A percentile compares a stretch with the other conserved stretches of the same genome.
phyloP scores from a whole-genome alignment of 139 green algal genomes.

The Spirogloea muscicola region DNA sequence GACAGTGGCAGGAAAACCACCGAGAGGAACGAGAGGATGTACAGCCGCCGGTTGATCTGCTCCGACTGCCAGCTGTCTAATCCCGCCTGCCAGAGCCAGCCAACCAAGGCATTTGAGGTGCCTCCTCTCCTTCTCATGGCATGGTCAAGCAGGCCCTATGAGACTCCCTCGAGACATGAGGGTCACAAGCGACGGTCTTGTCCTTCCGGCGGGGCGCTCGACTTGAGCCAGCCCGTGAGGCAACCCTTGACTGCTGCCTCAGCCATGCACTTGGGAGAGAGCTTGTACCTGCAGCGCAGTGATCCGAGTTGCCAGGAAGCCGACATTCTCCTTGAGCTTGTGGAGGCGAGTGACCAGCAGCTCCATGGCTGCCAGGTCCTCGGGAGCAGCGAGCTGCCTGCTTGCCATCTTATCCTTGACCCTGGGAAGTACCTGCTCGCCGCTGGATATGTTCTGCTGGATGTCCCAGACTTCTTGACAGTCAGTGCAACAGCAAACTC shows the following conservation, averaged over 20 bases:
- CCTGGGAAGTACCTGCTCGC: slow-evolving; percentile 26
- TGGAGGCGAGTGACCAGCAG: slow-evolving; percentile 3
- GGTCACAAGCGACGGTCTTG: too few relatives aligned
- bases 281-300: slow-evolving; percentile 36
- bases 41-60: slow-evolving; percentile 38
- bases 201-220: too few relatives aligned
- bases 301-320: slow-evolving; percentile 25
- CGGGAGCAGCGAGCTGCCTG: slow-evolving; percentile 5
- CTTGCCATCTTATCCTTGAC: slow-evolving; percentile 22
- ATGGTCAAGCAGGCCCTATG: too few relatives aligned
- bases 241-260: too few relatives aligned
- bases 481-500: too few relatives aligned
- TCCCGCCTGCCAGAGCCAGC: too few relatives aligned
- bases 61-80: slow-evolving; percentile 31
- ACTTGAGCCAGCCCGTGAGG: too few relatives aligned
- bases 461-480: too few relatives aligned
- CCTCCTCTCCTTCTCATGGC: too few relatives aligned
- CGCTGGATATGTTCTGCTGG: slow-evolving; percentile 16
- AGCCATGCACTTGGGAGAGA: too few relatives aligned
- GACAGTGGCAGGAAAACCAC: slow-evolving; percentile 34
- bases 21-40: slow-evolving; percentile 38
- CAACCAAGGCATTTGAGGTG: too few relatives aligned
- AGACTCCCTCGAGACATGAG: too few relatives aligned
- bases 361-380: slow-evolving; percentile 14
- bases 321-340: slow-evolving; percentile 32